Evolutionary conservation across 2,329 filamentous ascomycete genomes (phyloP).

Genomic region (Pyrenophora teres): DNA sequence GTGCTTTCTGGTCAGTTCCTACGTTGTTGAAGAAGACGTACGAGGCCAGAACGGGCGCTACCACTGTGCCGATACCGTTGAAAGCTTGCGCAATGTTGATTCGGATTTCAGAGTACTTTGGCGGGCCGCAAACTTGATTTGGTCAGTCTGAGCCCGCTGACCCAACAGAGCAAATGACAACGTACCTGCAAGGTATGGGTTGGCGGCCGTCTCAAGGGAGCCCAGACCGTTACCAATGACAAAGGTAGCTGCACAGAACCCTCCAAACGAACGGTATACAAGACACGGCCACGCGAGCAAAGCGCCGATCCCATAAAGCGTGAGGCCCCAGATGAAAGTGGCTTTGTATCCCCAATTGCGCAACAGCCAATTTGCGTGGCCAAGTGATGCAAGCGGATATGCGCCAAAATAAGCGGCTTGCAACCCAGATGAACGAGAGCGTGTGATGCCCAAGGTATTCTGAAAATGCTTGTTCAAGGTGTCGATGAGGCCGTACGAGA

Average conservation of each 20-base stretch:
- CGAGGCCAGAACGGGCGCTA: slow-evolving; percentile 63
- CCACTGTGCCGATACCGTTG: slow-evolving; percentile 62
- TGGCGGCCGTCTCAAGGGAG: slow-evolving; percentile 64
- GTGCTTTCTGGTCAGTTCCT: slow-evolving; percentile 53
- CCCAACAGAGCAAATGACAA: background rate
- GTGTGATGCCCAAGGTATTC: slow-evolving; percentile 50
- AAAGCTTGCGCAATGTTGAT: slow-evolving; percentile 65
- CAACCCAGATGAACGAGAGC: slow-evolving; percentile 51
- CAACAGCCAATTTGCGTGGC: slow-evolving; percentile 55
- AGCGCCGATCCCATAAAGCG: slow-evolving; percentile 61
- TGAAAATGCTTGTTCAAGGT: slow-evolving; percentile 59
- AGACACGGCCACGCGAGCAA: slow-evolving; percentile 64
- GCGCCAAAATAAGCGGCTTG: slow-evolving; percentile 58
- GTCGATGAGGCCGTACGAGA: slow-evolving; percentile 62
- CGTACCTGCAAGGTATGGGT: slow-evolving; percentile 47
- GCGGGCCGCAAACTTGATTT: slow-evolving; percentile 58
- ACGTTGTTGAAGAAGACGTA: slow-evolving; percentile 66
- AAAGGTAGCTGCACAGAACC: slow-evolving; percentile 65
- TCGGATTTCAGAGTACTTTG: slow-evolving; percentile 61
- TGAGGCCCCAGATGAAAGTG: slow-evolving; percentile 58
- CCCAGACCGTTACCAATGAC: slow-evolving; percentile 58
- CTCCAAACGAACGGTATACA: slow-evolving; percentile 60
- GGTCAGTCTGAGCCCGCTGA: background rate
- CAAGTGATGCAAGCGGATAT: slow-evolving; percentile 55
- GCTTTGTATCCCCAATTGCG: slow-evolving; percentile 56